Base-by-base conservation (phyloP, 2,329 filamentous ascomycete species). In the Aspergillus ochraceus region DNA sequence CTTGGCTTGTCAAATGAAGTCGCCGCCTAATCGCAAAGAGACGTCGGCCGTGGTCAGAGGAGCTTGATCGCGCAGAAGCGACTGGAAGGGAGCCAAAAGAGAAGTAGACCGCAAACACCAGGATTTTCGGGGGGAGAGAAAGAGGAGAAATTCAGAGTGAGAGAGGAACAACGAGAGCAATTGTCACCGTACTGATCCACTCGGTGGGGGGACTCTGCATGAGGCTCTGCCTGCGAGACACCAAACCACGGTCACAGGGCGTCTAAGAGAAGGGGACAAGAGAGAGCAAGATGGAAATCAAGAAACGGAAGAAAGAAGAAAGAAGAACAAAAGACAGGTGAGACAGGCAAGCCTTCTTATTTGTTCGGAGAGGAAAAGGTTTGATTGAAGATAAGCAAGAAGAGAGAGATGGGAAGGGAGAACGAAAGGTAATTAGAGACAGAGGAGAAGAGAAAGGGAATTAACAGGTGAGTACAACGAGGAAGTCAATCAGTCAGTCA, bases 371-470 rank as follows among this genome's bases (percentile, higher is more conserved):
- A 45, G 52, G 52, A 9, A 19, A 29, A 29, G 20, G 17, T 9
- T 26, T 26, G 45, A 19, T 54, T n/a, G 45, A 42, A 61, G 57
- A 52, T 50, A 55, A 57, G 49, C 60, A 60, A 68, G 68, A 56
- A 64, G 64, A 50, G 64, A 62, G 53, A 49, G 42, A 30, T 26
- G 24, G 36, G 11, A 12, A 29, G 36, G 12, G 24, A 47, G 52
- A 54, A 17, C 26, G 32, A 5, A 36, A 10, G 32, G 26, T 8
- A 55, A 52, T 55, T 19, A 57, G 50, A 58, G 64, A 46, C 68
- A 58, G 63, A 61, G 66, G 60, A 54, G 57, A 53, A 52, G 60
- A 57, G 61, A 60, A 60, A 59, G 51, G 60, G 58, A 64, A 64
- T 60, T 60, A 62, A 49, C 29, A 50, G 20, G 51, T 55, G 59